A percentile compares a stretch with the other conserved stretches of the same genome.
Conservation (phyloP, 352 stramenopile genomes). For the Saprolegnia parasitica region DNA sequence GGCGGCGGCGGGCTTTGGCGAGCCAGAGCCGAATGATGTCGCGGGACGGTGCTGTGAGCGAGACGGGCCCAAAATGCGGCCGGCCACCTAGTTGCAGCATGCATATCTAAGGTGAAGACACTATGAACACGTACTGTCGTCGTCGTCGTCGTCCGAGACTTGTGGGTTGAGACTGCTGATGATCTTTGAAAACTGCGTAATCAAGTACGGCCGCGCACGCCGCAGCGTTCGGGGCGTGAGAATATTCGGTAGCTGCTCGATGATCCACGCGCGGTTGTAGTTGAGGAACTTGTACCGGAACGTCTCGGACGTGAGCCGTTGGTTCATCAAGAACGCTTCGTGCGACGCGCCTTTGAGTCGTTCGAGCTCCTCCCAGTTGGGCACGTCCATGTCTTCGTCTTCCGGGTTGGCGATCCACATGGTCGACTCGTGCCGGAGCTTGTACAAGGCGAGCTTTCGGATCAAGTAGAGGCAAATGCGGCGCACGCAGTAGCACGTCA, state of each 20-base stretch:
- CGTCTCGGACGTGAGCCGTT: slow-evolving; percentile 93
- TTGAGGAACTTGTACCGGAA: slow-evolving; percentile 98
- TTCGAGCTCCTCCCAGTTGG: slow-evolving; percentile 89
- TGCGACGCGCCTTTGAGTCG: slow-evolving; percentile 91
- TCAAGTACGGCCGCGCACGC: slow-evolving; percentile 89
- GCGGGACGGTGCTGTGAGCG: slow-evolving; percentile 84
- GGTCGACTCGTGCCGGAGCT: slow-evolving; percentile 95
- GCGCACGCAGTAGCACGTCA: slow-evolving; percentile 53
- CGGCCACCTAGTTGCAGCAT: slow-evolving; percentile 31
- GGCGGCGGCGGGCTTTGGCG: slow-evolving; percentile 66
- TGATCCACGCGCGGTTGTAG: slow-evolving; percentile 97
- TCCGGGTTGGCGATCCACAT: slow-evolving; percentile 88
- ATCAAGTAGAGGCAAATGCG: slow-evolving; percentile 76
- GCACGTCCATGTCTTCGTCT: slow-evolving; percentile 89
- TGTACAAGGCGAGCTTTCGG: slow-evolving; percentile 90
- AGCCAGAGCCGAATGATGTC: slow-evolving; percentile 93
- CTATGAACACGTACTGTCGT: slow-evolving; percentile 39
- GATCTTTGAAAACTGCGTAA: slow-evolving; percentile 95
- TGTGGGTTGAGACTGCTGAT: slow-evolving; percentile 93
- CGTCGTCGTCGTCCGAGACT: slow-evolving; percentile 91
- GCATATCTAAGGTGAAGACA: background rate
- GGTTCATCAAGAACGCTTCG: slow-evolving; percentile 96
- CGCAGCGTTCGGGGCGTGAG: slow-evolving; percentile 91
- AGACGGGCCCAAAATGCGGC: slow-evolving; percentile 86
- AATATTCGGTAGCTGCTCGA: slow-evolving; percentile 93